phyloP scores from a whole-genome alignment of 2,329 filamentous ascomycete genomes.

The Nothopassalora personata region DNA sequence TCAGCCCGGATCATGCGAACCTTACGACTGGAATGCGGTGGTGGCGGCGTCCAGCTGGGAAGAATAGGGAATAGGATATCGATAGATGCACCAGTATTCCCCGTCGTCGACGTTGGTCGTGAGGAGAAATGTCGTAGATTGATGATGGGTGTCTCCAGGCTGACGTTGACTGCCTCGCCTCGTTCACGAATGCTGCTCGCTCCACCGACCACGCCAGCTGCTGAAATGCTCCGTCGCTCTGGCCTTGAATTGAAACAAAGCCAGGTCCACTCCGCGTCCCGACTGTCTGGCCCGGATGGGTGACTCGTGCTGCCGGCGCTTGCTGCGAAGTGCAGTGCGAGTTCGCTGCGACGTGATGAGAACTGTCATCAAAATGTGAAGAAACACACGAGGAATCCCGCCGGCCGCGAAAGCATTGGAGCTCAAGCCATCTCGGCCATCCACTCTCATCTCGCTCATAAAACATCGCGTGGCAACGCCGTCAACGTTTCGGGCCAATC shows the following conservation, averaged over 20 bases:
- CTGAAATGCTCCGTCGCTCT: not conserved
- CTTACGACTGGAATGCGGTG: not conserved
- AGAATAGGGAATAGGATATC: not conserved
- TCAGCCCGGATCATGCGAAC: not conserved
- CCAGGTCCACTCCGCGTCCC: not conserved
- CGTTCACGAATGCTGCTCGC: not conserved
- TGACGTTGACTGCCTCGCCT: not conserved
- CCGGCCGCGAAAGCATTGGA: not conserved
- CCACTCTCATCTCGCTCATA: not conserved
- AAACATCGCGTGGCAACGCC: not conserved
- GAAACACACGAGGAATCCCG: not conserved
- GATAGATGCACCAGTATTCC: no score
- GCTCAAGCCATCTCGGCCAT: not conserved
- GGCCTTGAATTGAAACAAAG: not conserved
- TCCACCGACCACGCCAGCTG: not conserved
- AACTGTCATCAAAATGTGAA: not conserved
- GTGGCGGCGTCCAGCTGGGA: not conserved
- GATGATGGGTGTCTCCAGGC: not conserved
- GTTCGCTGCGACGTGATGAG: not conserved
- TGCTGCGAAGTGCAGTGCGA: not conserved
- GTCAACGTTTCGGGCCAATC: not conserved
- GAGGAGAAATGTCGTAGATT: not conserved
- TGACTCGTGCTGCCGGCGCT: not conserved
- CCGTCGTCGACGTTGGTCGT: no score
- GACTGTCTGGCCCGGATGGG: not conserved